These are phyloP conservation scores for Blepharisma stoltei DNA, from an alignment of 73 alveolate species.

Conservation along the genomic window DNA sequence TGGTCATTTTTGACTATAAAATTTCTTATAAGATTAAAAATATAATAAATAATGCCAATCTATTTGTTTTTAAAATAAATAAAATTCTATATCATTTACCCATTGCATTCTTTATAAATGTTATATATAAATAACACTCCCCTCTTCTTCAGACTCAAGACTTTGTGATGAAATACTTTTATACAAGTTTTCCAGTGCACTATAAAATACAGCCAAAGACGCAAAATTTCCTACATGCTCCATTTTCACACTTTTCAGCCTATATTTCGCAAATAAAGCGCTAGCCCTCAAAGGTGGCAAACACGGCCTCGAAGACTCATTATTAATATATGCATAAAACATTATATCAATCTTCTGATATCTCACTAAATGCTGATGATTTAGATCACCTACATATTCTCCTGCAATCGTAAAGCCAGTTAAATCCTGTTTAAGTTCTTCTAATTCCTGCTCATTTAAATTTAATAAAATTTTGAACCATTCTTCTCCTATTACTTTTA, in stretches of 20 bases:
- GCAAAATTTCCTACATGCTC: conserved; percentile 63
- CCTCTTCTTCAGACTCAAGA: conserved; percentile 80
- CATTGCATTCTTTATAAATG: no score
- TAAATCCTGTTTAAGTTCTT: conserved; percentile 62
- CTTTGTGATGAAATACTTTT: conserved; percentile 62
- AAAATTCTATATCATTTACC: no score
- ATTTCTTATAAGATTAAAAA: no score
- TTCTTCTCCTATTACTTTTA: conserved; percentile 67
- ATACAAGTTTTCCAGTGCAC: conserved; percentile 46
- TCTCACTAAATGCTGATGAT: conserved; percentile 76
- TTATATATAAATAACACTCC: conserved; percentile 85
- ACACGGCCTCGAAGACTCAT: conserved; percentile 7
- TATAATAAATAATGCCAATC: no score
- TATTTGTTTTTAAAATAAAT: no score
- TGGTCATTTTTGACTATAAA: background rate
- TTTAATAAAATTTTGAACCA: conserved; percentile 75
- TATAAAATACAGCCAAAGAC: conserved; percentile 59
- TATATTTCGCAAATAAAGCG: conserved; percentile 53
- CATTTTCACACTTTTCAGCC: conserved; percentile 62
- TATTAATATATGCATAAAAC: conserved; percentile 69
- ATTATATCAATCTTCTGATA: conserved; percentile 63
- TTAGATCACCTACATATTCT: conserved; percentile 84
- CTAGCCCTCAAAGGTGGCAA: no score
- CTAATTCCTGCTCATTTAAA: conserved; percentile 46
- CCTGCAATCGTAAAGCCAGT: conserved; percentile 78